Evolutionary conservation across 495 filamentous ascomycete genomes (phyloP).

Genomic region (Friedmanniomyces simplex): DNA sequence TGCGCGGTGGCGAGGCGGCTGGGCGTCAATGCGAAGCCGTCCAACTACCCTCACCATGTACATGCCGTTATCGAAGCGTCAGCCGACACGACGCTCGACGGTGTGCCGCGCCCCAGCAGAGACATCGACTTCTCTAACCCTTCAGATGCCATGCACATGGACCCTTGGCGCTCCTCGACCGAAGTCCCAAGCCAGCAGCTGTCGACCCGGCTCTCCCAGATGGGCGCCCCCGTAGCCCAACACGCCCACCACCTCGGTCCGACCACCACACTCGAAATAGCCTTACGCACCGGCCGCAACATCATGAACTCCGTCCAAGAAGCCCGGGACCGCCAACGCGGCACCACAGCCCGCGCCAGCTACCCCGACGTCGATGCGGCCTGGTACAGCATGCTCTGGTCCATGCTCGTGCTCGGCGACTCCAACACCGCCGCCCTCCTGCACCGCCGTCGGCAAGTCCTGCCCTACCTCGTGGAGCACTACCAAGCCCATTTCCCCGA

Average conservation of each 20-base stretch:
- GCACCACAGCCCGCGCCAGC: neutral
- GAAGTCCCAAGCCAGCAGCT: slow-evolving; percentile 55
- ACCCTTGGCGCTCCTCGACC: slow-evolving; percentile 62
- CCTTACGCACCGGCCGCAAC: slow-evolving; percentile 69
- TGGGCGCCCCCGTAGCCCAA: slow-evolving; percentile 47
- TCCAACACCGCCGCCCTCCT: slow-evolving; percentile 28
- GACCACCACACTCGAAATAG: slow-evolving; percentile 52
- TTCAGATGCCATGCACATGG: slow-evolving; percentile 59
- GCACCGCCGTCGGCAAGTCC: slow-evolving; percentile 46
- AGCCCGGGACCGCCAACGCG: slow-evolving; percentile 16
- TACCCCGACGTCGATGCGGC: slow-evolving; percentile 51
- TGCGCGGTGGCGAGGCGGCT: slow-evolving; percentile 56
- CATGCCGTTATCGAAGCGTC: slow-evolving; percentile 58
- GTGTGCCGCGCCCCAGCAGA: slow-evolving; percentile 28
- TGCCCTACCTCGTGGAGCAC: slow-evolving; percentile 57
- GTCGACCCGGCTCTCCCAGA: slow-evolving; percentile 46
- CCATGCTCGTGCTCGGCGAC: slow-evolving; percentile 48
- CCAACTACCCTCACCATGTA: slow-evolving; percentile 70
- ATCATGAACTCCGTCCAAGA: slow-evolving; percentile 53
- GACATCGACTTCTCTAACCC: slow-evolving; percentile 16
- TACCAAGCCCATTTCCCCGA: slow-evolving; percentile 50
- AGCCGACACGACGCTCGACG: slow-evolving; percentile 51
- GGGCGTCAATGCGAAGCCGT: slow-evolving; percentile 60
- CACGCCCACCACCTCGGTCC: slow-evolving; percentile 48
- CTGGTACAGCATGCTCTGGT: slow-evolving; percentile 71